These are phyloP conservation scores for Coccomyxa subellipsoidea DNA, from an alignment of 163 green algal genomes.

Conservation along the genomic window DNA sequence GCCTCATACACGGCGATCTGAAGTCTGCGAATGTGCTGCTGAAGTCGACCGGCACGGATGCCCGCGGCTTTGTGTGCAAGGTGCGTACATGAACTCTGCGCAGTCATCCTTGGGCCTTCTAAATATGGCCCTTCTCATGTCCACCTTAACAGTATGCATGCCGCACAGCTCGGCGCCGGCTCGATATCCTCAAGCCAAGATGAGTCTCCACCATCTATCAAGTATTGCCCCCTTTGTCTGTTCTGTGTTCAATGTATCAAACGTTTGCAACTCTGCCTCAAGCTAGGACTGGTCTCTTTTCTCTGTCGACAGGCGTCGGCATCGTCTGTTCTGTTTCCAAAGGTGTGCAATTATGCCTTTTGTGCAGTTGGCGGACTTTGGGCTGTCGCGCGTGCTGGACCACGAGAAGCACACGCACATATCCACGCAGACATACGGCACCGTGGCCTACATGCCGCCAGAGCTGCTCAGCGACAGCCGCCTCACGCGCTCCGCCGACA, in stretches of 20 bases:
- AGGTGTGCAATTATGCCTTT: neutral
- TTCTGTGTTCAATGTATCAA: too few species aligned
- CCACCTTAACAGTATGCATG: neutral
- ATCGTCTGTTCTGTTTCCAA: too few species aligned
- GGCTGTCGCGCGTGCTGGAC: conserved; percentile 21
- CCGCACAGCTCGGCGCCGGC: too few species aligned
- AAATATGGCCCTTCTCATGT: neutral
- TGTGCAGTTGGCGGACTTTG: conserved; percentile 22
- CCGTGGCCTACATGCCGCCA: conserved; percentile 30
- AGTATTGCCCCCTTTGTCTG: too few species aligned
- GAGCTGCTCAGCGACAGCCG: conserved; percentile 31
- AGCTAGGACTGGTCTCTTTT: too few species aligned
- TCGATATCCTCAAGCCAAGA: too few species aligned
- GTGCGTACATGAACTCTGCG: neutral
- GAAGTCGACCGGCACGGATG: conserved; percentile 21
- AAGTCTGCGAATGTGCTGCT: conserved; percentile 25
- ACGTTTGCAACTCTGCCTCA: too few species aligned
- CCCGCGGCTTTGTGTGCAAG: conserved; percentile 19
- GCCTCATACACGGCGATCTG: conserved; percentile 17
- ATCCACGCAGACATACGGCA: conserved; percentile 33
- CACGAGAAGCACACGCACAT: conserved; percentile 25
- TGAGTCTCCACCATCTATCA: too few species aligned
- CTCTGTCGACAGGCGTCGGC: too few species aligned
- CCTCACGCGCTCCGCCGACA: conserved; percentile 27
- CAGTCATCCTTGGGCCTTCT: too few species aligned